Conservation (phyloP, 2,329 filamentous ascomycete species). For the Penicillium paneum region DNA sequence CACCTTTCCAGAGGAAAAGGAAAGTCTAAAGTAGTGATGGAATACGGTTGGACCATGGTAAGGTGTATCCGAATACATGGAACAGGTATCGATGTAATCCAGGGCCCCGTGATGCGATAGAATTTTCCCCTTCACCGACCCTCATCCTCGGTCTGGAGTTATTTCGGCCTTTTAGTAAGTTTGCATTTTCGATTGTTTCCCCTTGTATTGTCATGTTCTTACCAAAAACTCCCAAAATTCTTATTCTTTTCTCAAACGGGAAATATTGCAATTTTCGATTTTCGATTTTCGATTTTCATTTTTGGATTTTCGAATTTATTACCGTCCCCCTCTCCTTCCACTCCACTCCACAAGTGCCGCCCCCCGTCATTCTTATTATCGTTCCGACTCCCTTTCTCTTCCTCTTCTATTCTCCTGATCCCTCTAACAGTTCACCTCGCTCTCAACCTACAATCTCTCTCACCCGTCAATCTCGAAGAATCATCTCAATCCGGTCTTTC, state of each 20-base stretch:
- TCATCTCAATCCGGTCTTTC: slow-evolving; percentile 20
- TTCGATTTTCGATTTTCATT: slow-evolving; percentile 19
- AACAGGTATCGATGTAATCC: slow-evolving; percentile 3
- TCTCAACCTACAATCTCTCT: neutral
- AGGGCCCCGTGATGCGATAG: slow-evolving; percentile 26
- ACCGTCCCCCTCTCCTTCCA: slow-evolving; percentile 25
- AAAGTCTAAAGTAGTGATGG: slow-evolving; percentile 9
- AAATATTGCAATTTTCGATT: slow-evolving; percentile 10
- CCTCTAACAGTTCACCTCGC: neutral
- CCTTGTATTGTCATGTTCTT: slow-evolving; percentile 13
- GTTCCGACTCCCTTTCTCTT: slow-evolving; percentile 18
- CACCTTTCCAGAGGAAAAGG: neutral
- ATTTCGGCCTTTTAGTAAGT: slow-evolving; percentile 10
- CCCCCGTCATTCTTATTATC: slow-evolving; percentile 31
- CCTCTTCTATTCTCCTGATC: slow-evolving; percentile 9
- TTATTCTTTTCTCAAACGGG: slow-evolving; percentile 6
- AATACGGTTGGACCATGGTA: slow-evolving; percentile 8
- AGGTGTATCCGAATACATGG: neutral
- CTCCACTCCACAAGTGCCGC: slow-evolving; percentile 24
- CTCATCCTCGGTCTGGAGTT: slow-evolving; percentile 7
- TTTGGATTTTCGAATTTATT: slow-evolving; percentile 16
- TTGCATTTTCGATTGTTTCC: slow-evolving; percentile 1
- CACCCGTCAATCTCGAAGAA: slow-evolving; percentile 1
- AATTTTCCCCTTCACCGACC: slow-evolving; percentile 24
- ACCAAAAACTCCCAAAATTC: slow-evolving; percentile 12